These are phyloP conservation scores for Gamsiella multidivaricata DNA, from an alignment of 192 early-diverging fungal genomes.

Conservation along the genomic window DNA sequence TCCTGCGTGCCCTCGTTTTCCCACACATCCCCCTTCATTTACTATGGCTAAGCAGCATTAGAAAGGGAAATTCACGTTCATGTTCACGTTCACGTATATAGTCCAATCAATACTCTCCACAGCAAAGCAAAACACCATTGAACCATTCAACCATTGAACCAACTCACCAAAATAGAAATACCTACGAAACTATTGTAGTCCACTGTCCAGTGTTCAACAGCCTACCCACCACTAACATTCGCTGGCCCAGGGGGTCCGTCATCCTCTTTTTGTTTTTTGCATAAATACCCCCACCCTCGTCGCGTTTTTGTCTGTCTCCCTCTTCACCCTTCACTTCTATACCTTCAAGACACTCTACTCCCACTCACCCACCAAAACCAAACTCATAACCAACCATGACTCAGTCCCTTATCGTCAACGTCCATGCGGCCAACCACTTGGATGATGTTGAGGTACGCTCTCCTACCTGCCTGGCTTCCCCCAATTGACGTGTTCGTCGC, in stretches of 20 bases:
- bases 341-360: background rate
- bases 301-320: background rate
- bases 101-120: too few species aligned
- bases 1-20: background rate
- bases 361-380: background rate
- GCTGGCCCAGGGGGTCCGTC: too few species aligned
- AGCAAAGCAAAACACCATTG: too few species aligned
- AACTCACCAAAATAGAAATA: background rate
- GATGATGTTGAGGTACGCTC: conserved; percentile 40
- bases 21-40: too few species aligned
- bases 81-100: background rate
- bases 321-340: background rate
- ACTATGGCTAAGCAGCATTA: too few species aligned
- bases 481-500: background rate
- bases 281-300: conserved; percentile 7
- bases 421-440: conserved; percentile 39
- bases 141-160: background rate
- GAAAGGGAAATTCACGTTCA: too few species aligned
- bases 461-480: background rate
- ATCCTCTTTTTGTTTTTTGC: background rate
- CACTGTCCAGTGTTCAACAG: too few species aligned
- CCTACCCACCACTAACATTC: too few species aligned
- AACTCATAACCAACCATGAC: conserved; percentile 35
- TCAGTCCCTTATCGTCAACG: conserved; percentile 38
- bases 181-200: too few species aligned